phyloP scores from a whole-genome alignment of 306 rosid genomes.

The Calophaca sinica region DNA sequence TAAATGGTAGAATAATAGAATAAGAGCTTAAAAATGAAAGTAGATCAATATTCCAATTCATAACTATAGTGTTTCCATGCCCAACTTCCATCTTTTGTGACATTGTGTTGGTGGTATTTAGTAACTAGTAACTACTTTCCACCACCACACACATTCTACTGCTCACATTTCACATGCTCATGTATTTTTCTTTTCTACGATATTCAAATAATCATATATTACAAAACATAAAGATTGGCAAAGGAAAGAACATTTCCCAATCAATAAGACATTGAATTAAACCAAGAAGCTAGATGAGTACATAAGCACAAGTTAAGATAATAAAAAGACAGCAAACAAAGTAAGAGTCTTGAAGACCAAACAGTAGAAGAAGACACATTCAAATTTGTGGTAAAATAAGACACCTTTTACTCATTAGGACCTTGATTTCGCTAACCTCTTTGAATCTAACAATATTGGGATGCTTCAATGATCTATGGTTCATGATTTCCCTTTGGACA shows the following conservation, averaged over 20 bases:
- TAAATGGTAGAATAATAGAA: neutral
- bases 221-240: too few species aligned
- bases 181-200: neutral
- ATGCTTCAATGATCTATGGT: conserved; percentile 89
- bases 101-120: neutral
- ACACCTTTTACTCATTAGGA: neutral
- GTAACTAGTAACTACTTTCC: neutral
- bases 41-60: neutral
- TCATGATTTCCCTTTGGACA: conserved; percentile 86
- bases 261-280: too few species aligned
- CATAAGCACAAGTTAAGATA: too few species aligned
- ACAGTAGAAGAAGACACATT: neutral
- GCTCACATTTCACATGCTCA: neutral
- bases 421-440: conserved; percentile 58
- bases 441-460: conserved; percentile 83
- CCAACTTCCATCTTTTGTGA: conserved; percentile 23
- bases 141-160: neutral
- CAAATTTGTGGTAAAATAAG: neutral
- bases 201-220: too few species aligned
- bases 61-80: neutral
- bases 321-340: too few species aligned
- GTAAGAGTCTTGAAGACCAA: too few species aligned
- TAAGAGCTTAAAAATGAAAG: too few species aligned
- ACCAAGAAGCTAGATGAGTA: too few species aligned
- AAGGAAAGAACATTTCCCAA: too few species aligned